These are phyloP conservation scores for Dactylellina drechsleri DNA, from an alignment of 2,329 filamentous ascomycete genomes.

Conservation along the genomic window DNA sequence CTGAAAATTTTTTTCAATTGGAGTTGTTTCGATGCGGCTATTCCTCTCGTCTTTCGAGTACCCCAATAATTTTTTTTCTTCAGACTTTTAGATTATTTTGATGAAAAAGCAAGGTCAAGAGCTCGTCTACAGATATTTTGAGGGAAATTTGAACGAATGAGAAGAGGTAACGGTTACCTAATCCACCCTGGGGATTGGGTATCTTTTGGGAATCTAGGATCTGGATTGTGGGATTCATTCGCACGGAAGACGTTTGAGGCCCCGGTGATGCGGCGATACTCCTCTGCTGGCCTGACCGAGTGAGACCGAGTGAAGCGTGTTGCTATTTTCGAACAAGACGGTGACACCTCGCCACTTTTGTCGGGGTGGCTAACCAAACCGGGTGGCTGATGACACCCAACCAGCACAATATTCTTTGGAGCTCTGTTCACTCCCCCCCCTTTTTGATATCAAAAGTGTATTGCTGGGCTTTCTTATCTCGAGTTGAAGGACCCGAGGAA, in stretches of 20 bases:
- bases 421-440: not conserved
- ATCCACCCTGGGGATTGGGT: not conserved
- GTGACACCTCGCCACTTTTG: constrained; percentile 21
- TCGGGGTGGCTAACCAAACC: constrained; percentile 24
- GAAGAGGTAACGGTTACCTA: not conserved
- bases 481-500: constrained; percentile 10
- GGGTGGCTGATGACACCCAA: too few relatives aligned
- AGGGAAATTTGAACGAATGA: constrained; percentile 24
- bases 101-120: constrained; percentile 9
- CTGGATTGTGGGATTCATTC: constrained; percentile 1
- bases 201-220: not conserved
- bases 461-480: constrained; percentile 1
- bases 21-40: constrained; percentile 14
- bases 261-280: constrained; percentile 47
- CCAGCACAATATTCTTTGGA: not conserved
- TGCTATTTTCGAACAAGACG: constrained; percentile 24
- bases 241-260: constrained; percentile 39
- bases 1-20: constrained; percentile 14
- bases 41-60: constrained; percentile 5
- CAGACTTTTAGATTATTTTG: too few relatives aligned
- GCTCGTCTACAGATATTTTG: constrained; percentile 29
- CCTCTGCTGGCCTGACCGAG: not conserved
- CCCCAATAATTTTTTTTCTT: too few relatives aligned
- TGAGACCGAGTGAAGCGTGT: constrained; percentile 8
- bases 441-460: not conserved